Evolutionary conservation across 2,329 filamentous ascomycete species (phyloP).

Genomic region (Plenodomus biglobosus): DNA sequence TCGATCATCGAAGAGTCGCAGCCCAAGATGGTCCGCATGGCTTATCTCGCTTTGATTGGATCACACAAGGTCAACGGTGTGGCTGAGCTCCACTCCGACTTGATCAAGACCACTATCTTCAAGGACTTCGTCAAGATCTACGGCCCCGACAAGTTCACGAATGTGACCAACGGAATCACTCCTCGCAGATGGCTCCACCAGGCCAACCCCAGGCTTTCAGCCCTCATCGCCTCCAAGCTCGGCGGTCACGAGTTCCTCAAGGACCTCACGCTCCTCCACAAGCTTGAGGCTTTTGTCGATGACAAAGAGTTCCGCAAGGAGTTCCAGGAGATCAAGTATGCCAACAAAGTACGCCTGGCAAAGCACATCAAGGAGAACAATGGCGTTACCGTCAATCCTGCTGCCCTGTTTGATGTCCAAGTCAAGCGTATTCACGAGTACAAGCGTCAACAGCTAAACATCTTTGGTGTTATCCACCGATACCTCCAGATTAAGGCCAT

Average conservation of each 20-base stretch:
- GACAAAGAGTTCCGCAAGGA: slow-evolving; percentile 91
- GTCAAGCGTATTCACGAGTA: slow-evolving; percentile 99
- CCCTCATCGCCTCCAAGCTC: slow-evolving; percentile 86
- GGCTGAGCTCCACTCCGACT: slow-evolving; percentile 92
- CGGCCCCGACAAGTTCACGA: slow-evolving; percentile 95
- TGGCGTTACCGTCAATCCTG: slow-evolving; percentile 80
- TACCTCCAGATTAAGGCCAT: slow-evolving; percentile 88
- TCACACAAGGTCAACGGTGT: slow-evolving; percentile 99
- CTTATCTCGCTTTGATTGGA: slow-evolving; percentile 88
- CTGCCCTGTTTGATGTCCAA: slow-evolving; percentile 91
- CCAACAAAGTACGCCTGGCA: slow-evolving; percentile 90
- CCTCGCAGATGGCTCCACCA: slow-evolving; percentile 96
- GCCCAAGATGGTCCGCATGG: slow-evolving; percentile 98
- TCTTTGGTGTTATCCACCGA: slow-evolving; percentile 94
- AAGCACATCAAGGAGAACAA: slow-evolving; percentile 85
- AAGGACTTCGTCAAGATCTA: slow-evolving; percentile 97
- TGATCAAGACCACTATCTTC: slow-evolving; percentile 99
- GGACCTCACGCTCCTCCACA: slow-evolving; percentile 82
- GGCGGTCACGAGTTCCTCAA: slow-evolving; percentile 84
- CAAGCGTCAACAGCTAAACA: slow-evolving; percentile 98
- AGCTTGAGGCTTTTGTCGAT: slow-evolving; percentile 79
- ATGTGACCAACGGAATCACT: slow-evolving; percentile 97
- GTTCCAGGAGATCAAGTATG: slow-evolving; percentile 95
- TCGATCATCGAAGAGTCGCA: slow-evolving; percentile 97
- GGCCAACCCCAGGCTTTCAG: slow-evolving; percentile 88